These are phyloP conservation scores for Backusella tarrabulga DNA, from an alignment of 192 early-diverging fungal genomes.

Conservation along the genomic window DNA sequence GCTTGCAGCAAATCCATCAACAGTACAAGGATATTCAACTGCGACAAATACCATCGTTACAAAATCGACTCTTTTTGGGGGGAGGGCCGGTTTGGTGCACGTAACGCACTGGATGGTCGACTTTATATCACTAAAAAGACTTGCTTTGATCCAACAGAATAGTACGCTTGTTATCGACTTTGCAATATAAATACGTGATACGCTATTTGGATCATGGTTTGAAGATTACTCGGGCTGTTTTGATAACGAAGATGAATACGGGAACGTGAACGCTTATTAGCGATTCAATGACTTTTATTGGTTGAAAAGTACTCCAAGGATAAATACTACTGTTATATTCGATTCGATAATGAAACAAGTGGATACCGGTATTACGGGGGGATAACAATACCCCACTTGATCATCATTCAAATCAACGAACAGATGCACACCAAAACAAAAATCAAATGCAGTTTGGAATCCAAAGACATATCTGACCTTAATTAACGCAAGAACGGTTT, in stretches of 20 bases:
- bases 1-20: neutral
- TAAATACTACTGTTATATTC: slow-evolving; percentile 32
- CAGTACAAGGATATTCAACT: neutral
- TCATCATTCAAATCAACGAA: slow-evolving; percentile 34
- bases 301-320: slow-evolving; percentile 24
- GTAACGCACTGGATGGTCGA: slow-evolving; percentile 74
- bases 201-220: slow-evolving; percentile 91
- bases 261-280: slow-evolving; percentile 20
- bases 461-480: slow-evolving; percentile 23
- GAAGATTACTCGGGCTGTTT: slow-evolving; percentile 28
- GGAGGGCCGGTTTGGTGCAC: slow-evolving; percentile 86
- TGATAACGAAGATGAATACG: slow-evolving; percentile 34
- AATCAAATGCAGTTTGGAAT: slow-evolving; percentile 34
- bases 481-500: slow-evolving; percentile 17
- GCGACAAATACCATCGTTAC: slow-evolving; percentile 41
- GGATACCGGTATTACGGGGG: too few relatives aligned
- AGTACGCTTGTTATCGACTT: slow-evolving; percentile 83
- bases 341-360: slow-evolving; percentile 43
- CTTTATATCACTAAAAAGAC: slow-evolving; percentile 94
- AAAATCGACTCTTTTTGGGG: slow-evolving; percentile 72
- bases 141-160: slow-evolving; percentile 77
- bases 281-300: slow-evolving; percentile 44
- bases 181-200: slow-evolving; percentile 89
- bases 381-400: neutral
- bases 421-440: slow-evolving; percentile 46